A percentile compares a stretch with the other conserved stretches of the same genome.
These are phyloP conservation scores for Glycyrrhiza uralensis DNA, from an alignment of 306 rosid genomes.

Conservation along the genomic window DNA sequence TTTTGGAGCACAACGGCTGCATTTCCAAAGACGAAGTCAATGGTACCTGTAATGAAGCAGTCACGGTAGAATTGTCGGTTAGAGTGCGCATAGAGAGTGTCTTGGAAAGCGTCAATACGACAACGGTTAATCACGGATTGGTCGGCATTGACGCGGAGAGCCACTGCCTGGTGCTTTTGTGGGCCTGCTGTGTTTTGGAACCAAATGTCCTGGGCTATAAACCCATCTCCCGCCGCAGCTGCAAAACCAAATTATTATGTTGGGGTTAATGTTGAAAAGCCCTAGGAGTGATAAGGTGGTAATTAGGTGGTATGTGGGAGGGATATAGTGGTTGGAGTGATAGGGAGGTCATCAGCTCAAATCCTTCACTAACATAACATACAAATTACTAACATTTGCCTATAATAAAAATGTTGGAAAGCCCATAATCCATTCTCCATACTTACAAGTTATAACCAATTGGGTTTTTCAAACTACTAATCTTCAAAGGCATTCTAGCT, in stretches of 20 bases:
- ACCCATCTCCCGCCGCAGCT: slow-evolving; percentile 69
- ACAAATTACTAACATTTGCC: too few species aligned
- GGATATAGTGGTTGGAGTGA: too few species aligned
- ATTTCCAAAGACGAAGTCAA: slow-evolving; percentile 70
- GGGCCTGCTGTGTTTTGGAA: slow-evolving; percentile 69
- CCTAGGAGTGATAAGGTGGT: too few species aligned
- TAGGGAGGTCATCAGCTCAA: too few species aligned
- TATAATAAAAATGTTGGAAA: too few species aligned
- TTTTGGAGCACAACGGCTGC: slow-evolving; percentile 67
- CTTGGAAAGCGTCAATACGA: slow-evolving; percentile 57
- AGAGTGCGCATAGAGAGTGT: slow-evolving; percentile 63
- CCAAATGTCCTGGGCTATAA: slow-evolving; percentile 63
- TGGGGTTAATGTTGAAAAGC: neutral
- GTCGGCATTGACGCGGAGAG: slow-evolving; percentile 56
- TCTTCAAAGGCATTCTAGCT: too few species aligned
- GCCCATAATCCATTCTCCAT: too few species aligned
- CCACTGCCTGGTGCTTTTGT: slow-evolving; percentile 65
- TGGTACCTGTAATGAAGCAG: slow-evolving; percentile 55
- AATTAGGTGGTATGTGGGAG: too few species aligned
- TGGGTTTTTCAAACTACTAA: too few species aligned
- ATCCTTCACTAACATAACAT: too few species aligned
- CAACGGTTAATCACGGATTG: slow-evolving; percentile 60
- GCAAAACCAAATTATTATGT: neutral
- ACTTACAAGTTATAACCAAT: too few species aligned
- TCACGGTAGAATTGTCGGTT: slow-evolving; percentile 66